Evolutionary conservation across 768 basidiomycete genomes (phyloP), one percentile per base, ranked within the genome.

Genomic region (Serendipita sp.): DNA sequence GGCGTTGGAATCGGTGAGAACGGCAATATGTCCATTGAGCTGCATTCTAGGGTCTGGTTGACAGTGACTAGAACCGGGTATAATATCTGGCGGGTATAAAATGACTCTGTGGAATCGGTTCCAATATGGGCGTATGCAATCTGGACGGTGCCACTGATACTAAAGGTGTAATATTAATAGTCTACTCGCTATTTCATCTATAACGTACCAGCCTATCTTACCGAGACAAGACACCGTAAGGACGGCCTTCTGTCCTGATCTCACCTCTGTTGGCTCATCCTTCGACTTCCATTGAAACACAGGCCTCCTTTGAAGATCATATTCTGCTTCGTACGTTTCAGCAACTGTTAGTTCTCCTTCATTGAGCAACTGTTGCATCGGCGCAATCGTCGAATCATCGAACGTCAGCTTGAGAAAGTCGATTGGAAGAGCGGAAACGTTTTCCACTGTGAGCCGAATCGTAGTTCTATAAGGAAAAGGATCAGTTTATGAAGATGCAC

Each of bases 51-150:
- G 78, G 94, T 94, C 67, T 90, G 89, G 70, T 97, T 96, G 13
- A 98, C 96, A 2, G 94, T 95, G 64, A 96, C 88, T 68, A 88
- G 79, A 65, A 98, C 79, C 3, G 94, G 92, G 69, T 91, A 91
- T 31, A 85, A 81, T 61, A 97, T 72, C 69, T 90, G 91, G 26
- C 96, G 86, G 28, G 90, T 84, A 70, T 93, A 81, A 72, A 98
- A 95, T 43, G 82, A 72, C 56, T 81, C 77, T 0, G 75, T 68
- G 0, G 74, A 30, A 17, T 50, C 44, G 3, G 63, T 70, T 22
- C 70, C 67, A 38, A 85, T 75, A 69, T 81, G 77, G 3, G 88
- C 84, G 71, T 98, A 99, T 38, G 90, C 88, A 60, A 94, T 77
- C 67, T 88, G 85, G 48, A 97, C 79, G 0, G 80, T 79, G 14